phyloP scores from a whole-genome alignment of 2,329 filamentous ascomycete species.

The Paecilomyces sp. region DNA sequence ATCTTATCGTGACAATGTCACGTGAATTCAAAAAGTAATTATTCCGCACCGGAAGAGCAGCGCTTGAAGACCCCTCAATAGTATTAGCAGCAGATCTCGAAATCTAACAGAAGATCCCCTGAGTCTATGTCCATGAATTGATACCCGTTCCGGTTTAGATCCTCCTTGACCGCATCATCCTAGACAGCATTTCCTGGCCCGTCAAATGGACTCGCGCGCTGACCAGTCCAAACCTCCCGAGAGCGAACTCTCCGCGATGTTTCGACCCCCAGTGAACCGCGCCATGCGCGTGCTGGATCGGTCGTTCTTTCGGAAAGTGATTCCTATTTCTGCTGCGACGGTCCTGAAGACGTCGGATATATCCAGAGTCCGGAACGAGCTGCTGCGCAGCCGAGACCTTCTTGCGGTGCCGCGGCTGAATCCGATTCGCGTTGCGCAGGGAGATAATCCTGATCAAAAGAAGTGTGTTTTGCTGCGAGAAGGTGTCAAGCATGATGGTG shows the following conservation, averaged over 20 bases:
- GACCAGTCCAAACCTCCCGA: background rate
- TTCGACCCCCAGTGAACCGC: constrained; percentile 74
- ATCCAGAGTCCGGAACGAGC: constrained; percentile 58
- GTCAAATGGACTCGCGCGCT: constrained; percentile 13
- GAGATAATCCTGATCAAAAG: constrained; percentile 42
- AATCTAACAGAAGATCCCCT: background rate
- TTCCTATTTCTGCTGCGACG: constrained; percentile 71
- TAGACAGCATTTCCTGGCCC: background rate
- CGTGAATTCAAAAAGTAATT: background rate
- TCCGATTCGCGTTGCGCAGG: constrained; percentile 58
- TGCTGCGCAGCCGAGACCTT: constrained; percentile 61
- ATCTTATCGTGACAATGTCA: background rate
- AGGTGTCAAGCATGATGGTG: constrained; percentile 31
- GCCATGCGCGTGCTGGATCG: constrained; percentile 75
- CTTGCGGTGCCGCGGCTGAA: constrained; percentile 58
- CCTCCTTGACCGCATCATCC: background rate
- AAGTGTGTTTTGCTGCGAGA: constrained; percentile 35
- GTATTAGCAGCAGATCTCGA: background rate
- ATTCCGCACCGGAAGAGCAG: background rate
- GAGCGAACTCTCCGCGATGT: constrained; percentile 43
- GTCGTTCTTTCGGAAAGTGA: constrained; percentile 68
- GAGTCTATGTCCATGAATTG: background rate
- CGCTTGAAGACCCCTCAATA: background rate
- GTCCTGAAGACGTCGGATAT: constrained; percentile 71
- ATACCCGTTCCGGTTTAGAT: background rate